phyloP scores from a whole-genome alignment of 176 grass and related monocot species.

The Areca catechu region DNA sequence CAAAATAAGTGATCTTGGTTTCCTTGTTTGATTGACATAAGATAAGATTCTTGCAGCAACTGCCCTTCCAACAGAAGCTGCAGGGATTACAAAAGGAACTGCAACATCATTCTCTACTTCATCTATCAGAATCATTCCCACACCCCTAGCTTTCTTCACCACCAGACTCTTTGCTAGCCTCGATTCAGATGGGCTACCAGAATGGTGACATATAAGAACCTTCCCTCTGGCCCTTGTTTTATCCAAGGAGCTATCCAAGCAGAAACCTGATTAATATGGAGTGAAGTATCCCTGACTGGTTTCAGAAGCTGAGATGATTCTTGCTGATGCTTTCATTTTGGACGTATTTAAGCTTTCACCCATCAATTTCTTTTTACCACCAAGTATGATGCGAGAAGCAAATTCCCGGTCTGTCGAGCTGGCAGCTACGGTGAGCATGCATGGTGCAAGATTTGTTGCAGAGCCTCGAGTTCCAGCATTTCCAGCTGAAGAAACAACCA shows the following conservation, averaged over 20 bases:
- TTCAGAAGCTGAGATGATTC: constrained; percentile 58
- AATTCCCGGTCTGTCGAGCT: constrained; percentile 53
- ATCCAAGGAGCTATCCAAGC: constrained; percentile 70
- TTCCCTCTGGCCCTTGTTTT: constrained; percentile 58
- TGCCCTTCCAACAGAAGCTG: too few species aligned
- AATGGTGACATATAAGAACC: constrained; percentile 50
- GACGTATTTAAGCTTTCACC: constrained; percentile 63
- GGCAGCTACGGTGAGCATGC: constrained; percentile 64
- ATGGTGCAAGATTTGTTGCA: constrained; percentile 52
- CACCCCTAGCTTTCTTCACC: too few species aligned
- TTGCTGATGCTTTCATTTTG: constrained; percentile 42
- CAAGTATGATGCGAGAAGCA: constrained; percentile 30
- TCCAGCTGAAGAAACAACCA: constrained; percentile 57
- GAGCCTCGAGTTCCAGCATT: constrained; percentile 43
- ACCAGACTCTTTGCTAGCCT: too few species aligned
- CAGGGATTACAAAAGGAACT: too few species aligned
- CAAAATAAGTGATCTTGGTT: constrained; percentile 39
- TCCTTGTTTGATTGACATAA: constrained; percentile 42
- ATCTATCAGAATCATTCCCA: too few species aligned
- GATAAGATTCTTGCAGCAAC: constrained; percentile 53
- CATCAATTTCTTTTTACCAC: constrained; percentile 29
- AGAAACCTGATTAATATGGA: constrained; percentile 73
- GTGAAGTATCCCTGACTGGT: constrained; percentile 64
- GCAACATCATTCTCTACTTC: too few species aligned
- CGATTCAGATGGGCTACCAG: too few species aligned